Evolutionary conservation across 352 stramenopile species (phyloP), one percentile per base, ranked within the genome.

Genomic region (Phytophthora rubi): DNA sequence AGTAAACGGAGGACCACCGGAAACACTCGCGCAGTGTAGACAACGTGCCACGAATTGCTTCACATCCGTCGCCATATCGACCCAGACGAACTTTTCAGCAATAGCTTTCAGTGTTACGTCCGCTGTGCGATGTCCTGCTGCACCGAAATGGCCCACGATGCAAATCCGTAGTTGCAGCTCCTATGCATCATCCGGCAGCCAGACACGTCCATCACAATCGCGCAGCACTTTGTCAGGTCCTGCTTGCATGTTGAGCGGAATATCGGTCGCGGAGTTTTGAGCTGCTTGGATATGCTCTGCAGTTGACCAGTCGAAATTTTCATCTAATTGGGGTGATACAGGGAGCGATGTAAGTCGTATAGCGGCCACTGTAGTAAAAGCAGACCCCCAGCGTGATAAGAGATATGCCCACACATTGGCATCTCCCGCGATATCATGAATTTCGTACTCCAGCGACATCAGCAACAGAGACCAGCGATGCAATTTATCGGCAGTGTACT

Each of bases 131-230:
- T 79, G 69, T 10, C 76, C 71, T 9, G 35, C 48, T 1, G 57
- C 57, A 15, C 61, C 76, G 1, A 68, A 66, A 47, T 80, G 72
- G 0, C 52, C 69, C 2, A 83, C 26, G 0, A 82, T 51, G 26
- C 68, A 71, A 0, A 73, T 35, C 0, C 63, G 62, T 2, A 73
- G 15, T 23, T 79, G 72, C 48, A 80, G 23, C 10, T 70, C 42
- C 8, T 12, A 52, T 8, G 33, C 62, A 15, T 61, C 45, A 3
- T 64, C 42, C 1, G 59, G 32, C 8, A 54, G 44, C 56, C 56
- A 62, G 1, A 62, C 18, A n/a, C 30, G 30, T 54, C 18, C 56
- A 51, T 53, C 26, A 1, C 2, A 2, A 35, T 49, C n/a, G 6
- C 16, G 13, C 33, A 28, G 35, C 53, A 37, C 3, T 39, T 18